Conservation (phyloP, 2,329 filamentous ascomycete species). For the Calonectria honghensis region DNA sequence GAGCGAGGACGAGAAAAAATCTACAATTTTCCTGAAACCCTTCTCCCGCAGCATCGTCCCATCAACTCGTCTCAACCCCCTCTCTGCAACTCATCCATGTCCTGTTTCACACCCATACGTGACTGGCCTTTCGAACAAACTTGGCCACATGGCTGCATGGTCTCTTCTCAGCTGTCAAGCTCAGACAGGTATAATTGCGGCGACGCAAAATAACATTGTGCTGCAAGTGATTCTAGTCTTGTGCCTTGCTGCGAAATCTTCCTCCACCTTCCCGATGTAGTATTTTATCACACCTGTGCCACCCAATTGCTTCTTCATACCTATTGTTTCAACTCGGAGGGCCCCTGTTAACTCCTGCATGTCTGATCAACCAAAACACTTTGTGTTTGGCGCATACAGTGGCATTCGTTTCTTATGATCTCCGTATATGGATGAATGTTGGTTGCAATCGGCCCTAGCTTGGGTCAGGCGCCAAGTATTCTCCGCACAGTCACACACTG, state of each 20-base stretch:
- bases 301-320: background rate
- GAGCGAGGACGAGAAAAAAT: background rate
- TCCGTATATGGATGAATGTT: background rate
- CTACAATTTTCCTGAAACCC: slow-evolving; percentile 9
- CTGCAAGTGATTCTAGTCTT: slow-evolving; percentile 1
- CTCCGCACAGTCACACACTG: background rate
- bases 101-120: slow-evolving; percentile 18
- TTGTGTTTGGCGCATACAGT: background rate
- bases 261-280: slow-evolving; percentile 3
- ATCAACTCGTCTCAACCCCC: background rate
- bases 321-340: background rate
- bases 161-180: background rate
- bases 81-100: slow-evolving; percentile 3
- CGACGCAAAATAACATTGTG: background rate
- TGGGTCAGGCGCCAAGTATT: background rate
- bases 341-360: background rate
- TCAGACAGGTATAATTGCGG: slow-evolving; percentile 17
- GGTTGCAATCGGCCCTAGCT: background rate
- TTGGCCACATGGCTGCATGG: slow-evolving; percentile 21
- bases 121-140: background rate
- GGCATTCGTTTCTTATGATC: slow-evolving; percentile 2
- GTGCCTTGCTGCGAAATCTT: background rate
- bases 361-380: background rate
- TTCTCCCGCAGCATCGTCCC: background rate
- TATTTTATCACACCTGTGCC: slow-evolving; percentile 14